Percentiles rank a stretch among this genome's conserved stretches.
Conservation (phyloP, 2,329 filamentous ascomycete genomes). For the Lecanoromycetidae sp. region DNA sequence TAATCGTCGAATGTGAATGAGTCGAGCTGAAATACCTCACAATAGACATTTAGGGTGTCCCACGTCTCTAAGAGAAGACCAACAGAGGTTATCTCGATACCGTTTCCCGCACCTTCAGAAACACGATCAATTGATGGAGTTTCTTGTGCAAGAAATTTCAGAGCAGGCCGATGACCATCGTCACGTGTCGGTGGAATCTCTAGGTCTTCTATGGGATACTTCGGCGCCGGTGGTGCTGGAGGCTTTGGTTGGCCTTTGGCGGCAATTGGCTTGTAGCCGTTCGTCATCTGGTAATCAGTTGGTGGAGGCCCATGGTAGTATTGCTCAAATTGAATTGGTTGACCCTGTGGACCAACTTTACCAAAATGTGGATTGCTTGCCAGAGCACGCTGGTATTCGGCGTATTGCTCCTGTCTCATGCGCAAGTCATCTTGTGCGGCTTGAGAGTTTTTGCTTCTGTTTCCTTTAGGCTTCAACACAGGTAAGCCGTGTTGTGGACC, state of each 20-base stretch:
- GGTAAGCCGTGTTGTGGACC: slow-evolving; percentile 46
- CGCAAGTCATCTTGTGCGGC: slow-evolving; percentile 38
- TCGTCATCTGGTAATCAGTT: slow-evolving; percentile 18
- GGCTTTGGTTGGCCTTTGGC: slow-evolving; percentile 30
- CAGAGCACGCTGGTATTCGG: slow-evolving; percentile 33
- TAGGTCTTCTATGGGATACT: slow-evolving; percentile 92
- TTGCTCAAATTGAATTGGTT: slow-evolving; percentile 4
- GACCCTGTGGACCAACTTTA: slow-evolving; percentile 5
- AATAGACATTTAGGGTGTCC: slow-evolving; percentile 98
- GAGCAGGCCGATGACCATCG: slow-evolving; percentile 53
- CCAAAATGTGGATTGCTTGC: slow-evolving; percentile 7
- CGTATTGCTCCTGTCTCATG: slow-evolving; percentile 34
- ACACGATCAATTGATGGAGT: slow-evolving; percentile 29
- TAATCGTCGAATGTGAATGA: slow-evolving; percentile 98
- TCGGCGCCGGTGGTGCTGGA: slow-evolving; percentile 60
- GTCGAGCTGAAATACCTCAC: slow-evolving; percentile 83
- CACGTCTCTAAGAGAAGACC: slow-evolving; percentile 78
- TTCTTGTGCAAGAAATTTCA: slow-evolving; percentile 66
- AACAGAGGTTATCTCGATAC: slow-evolving; percentile 73
- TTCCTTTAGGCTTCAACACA: slow-evolving; percentile 63
- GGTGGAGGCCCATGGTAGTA: slow-evolving; percentile 12
- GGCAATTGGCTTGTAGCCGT: slow-evolving; percentile 18
- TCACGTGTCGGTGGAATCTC: slow-evolving; percentile 59
- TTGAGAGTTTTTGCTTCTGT: slow-evolving; percentile 46
- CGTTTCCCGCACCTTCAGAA: slow-evolving; percentile 33